These are phyloP conservation scores for Vachellia pachyceras DNA, from an alignment of 306 rosid genomes.

Conservation along the genomic window DNA sequence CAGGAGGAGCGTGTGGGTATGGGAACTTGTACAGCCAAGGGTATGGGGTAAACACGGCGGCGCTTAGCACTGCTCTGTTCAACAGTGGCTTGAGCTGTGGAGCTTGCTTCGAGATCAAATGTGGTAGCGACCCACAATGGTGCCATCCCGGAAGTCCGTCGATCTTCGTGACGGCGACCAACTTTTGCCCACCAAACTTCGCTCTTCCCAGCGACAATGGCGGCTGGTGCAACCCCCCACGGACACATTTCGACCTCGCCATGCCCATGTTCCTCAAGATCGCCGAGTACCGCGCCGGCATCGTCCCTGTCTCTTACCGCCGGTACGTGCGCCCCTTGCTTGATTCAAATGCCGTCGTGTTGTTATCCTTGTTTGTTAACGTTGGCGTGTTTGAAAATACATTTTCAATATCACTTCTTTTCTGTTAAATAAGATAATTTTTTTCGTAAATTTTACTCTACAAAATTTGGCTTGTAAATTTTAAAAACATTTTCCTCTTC, in stretches of 20 bases:
- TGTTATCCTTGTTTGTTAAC: neutral
- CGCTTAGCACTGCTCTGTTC: constrained; percentile 82
- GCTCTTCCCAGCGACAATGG: constrained; percentile 79
- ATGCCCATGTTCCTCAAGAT: constrained; percentile 90
- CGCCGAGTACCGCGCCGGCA: constrained; percentile 86
- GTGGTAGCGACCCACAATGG: constrained; percentile 64
- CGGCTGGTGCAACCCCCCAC: constrained; percentile 94
- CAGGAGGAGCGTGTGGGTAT: constrained; percentile 93
- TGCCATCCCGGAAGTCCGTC: constrained; percentile 86
- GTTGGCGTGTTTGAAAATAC: too few species aligned
- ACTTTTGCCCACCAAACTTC: constrained; percentile 81
- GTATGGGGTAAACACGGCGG: constrained; percentile 85
- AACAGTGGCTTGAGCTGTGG: constrained; percentile 84
- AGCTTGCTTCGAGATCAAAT: constrained; percentile 80
- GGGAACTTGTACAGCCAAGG: constrained; percentile 87
- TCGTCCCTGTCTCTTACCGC: constrained; percentile 83
- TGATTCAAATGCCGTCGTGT: neutral
- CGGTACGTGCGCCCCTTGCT: constrained; percentile 49
- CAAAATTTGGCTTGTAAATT: too few species aligned
- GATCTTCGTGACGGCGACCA: constrained; percentile 75
- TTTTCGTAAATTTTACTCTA: too few species aligned
- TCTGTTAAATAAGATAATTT: too few species aligned
- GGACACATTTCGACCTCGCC: constrained; percentile 85
- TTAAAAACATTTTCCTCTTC: too few species aligned
- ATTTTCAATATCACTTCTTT: too few species aligned